phyloP scores from a whole-genome alignment of 2,329 filamentous ascomycete species.

The Exserohilum rostratum region DNA sequence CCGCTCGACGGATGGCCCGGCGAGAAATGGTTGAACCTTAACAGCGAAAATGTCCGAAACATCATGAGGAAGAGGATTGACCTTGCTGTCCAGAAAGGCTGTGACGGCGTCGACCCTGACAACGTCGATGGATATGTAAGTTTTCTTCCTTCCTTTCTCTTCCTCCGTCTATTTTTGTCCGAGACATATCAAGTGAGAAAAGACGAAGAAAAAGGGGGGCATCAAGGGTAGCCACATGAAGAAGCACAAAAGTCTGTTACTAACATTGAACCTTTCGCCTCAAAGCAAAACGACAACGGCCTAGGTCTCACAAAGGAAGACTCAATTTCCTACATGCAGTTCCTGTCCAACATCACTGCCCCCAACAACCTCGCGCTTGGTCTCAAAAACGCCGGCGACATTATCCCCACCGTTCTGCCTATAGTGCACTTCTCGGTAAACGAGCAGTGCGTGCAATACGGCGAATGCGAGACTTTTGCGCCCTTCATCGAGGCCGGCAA shows the following conservation, averaged over 20 bases:
- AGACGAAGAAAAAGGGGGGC: background rate
- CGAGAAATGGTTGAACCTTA: slow-evolving; percentile 70
- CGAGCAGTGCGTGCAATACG: slow-evolving; percentile 69
- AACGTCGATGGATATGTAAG: slow-evolving; percentile 70
- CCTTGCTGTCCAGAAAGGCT: slow-evolving; percentile 66
- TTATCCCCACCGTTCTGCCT: slow-evolving; percentile 60
- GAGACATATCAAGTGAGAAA: too few species aligned
- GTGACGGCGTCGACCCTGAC: slow-evolving; percentile 73
- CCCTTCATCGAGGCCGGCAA: slow-evolving; percentile 66
- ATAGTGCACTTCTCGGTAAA: slow-evolving; percentile 71
- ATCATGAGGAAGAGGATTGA: slow-evolving; percentile 69
- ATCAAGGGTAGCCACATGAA: too few species aligned
- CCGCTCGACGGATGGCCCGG: slow-evolving; percentile 67
- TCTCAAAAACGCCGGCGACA: slow-evolving; percentile 70
- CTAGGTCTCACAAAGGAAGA: slow-evolving; percentile 63
- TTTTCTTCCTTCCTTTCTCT: slow-evolving; percentile 15
- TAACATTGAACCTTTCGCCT: background rate
- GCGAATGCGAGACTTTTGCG: slow-evolving; percentile 64
- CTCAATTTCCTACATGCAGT: slow-evolving; percentile 65
- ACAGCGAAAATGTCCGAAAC: slow-evolving; percentile 62
- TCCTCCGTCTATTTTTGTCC: background rate
- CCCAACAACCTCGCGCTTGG: slow-evolving; percentile 65
- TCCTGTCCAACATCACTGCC: slow-evolving; percentile 62
- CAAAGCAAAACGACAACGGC: slow-evolving; percentile 63
- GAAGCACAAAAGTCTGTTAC: background rate